Conservation (phyloP, 140 eudicot genomes). For the Stevia rebaudiana region DNA sequence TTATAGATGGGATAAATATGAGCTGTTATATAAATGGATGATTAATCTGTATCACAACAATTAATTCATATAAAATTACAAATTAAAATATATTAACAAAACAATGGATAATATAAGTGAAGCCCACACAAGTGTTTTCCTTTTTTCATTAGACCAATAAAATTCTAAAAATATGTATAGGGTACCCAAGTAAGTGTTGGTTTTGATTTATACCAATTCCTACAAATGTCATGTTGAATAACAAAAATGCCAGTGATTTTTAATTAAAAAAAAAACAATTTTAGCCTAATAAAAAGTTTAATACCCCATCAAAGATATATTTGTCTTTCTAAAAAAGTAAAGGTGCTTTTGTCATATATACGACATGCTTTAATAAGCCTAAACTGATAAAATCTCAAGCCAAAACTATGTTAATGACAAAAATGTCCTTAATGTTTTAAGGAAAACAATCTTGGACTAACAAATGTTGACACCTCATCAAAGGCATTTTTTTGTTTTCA, state of each 20-base stretch:
- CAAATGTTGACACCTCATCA: neutral
- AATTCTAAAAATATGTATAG: neutral
- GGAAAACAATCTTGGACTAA: neutral
- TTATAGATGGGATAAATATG: neutral
- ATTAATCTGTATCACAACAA: conserved; percentile 56
- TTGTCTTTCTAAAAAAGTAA: neutral
- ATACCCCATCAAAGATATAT: neutral
- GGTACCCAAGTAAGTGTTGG: neutral
- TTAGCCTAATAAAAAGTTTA: neutral
- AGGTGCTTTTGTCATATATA: neutral
- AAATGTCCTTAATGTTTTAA: neutral
- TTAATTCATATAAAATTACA: neutral
- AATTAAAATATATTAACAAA: neutral
- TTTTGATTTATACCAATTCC: neutral
- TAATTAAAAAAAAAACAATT: neutral
- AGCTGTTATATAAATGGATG: conserved; percentile 50
- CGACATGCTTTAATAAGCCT: neutral
- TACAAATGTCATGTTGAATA: neutral
- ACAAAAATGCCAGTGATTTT: neutral
- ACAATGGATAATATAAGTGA: neutral
- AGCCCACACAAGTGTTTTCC: neutral
- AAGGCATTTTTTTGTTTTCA: neutral
- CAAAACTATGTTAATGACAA: neutral
- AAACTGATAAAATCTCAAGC: neutral
- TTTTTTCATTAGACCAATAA: neutral